These are phyloP conservation scores for Podospora pseudoanserina DNA, from an alignment of 495 filamentous ascomycete genomes.

Conservation along the genomic window DNA sequence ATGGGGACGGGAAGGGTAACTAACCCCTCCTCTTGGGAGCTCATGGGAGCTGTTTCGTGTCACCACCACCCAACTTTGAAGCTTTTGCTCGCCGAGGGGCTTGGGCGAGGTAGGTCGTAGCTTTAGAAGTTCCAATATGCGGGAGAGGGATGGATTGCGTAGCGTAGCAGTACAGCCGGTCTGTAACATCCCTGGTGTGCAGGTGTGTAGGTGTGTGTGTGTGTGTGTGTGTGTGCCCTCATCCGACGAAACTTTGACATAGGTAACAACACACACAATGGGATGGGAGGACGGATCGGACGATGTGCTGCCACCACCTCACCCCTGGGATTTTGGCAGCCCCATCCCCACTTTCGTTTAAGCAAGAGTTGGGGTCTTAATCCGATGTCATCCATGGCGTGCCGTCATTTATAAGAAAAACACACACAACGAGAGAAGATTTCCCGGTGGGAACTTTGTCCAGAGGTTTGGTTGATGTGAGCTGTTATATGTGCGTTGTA, in stretches of 20 bases:
- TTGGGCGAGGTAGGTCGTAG: background rate
- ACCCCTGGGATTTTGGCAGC: too few relatives aligned
- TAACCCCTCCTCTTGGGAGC: background rate
- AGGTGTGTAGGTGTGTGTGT: background rate
- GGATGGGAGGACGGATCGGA: too few relatives aligned
- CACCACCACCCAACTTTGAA: background rate
- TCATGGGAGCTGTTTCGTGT: background rate
- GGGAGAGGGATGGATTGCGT: background rate
- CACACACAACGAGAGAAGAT: background rate
- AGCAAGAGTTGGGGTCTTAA: background rate
- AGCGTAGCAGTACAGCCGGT: background rate
- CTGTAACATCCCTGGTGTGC: background rate
- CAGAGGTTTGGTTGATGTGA: background rate
- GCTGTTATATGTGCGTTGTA: background rate
- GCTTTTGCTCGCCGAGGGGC: background rate
- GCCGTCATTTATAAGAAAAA: background rate
- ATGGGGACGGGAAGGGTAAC: background rate
- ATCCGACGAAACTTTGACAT: background rate
- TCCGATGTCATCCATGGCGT: background rate
- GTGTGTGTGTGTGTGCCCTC: background rate
- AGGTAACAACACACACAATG: too few relatives aligned
- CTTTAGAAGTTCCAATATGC: background rate
- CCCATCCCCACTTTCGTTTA: background rate
- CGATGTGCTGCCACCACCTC: too few relatives aligned
- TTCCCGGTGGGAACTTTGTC: background rate